Base-by-base conservation (phyloP, 2,329 filamentous ascomycete genomes). In the Clarireedia paspali region DNA sequence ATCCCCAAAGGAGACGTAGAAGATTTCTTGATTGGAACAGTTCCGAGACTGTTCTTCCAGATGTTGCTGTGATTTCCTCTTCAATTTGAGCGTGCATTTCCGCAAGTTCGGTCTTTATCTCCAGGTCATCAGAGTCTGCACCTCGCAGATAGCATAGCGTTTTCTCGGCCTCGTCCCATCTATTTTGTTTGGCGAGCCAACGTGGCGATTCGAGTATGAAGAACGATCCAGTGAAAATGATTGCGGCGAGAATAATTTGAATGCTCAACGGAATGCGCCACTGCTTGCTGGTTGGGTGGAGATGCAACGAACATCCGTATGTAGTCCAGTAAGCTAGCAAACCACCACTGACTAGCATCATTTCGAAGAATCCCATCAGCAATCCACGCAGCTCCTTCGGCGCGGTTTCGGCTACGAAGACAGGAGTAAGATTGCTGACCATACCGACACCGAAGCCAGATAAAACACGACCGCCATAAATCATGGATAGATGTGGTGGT, bases 161-260 rank as follows among this genome's bases (percentile, higher is more conserved):
- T 6, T 57, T 17, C 3, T 80, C 73, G n/a, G 71, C 81, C 69
- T 84, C 85, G 24, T 86, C 81, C 63, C 81, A 82, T 10, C 82
- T 78, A 54, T 83, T 80, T 27, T 83, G 77, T 60, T 77, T 77
- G 15, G 82, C 82, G 15, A 86, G 73, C 83, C 82, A 86, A 64
- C 83, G 74, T 3, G 82, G 82, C 1, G 80, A 83, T 55, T 83
- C 78, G 14, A 47, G 30, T 10, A 53, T 39, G 10, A 27, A 78
- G 64, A 7, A 73, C 74, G 56, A 73, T 66, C 58, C 74, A 64
- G 10, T 73, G 65, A 88, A 80, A 66, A 90, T 88, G 59, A 91
- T 71, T 5, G 78, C 80, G 2, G 74, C 75, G 0, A 75, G 74
- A 1, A 79, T 68, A 5, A 80, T 70, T 24, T 66, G 64, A 10